Evolutionary conservation across 805 yeast species (phyloP).

Genomic region (Lipomyces spencermartinsiae): DNA sequence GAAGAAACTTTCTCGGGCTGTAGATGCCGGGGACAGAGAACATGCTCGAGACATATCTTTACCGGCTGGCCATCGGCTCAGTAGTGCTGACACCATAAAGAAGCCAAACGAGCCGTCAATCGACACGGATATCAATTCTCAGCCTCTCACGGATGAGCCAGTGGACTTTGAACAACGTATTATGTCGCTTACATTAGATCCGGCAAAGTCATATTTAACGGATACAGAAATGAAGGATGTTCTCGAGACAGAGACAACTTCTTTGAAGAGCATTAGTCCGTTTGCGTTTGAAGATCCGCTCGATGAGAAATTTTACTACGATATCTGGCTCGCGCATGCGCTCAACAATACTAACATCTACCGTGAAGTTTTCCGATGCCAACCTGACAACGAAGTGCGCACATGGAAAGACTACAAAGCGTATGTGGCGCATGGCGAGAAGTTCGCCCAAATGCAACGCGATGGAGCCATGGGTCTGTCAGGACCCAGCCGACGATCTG

Average conservation of each 20-base stretch:
- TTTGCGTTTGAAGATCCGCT: conserved; percentile 88
- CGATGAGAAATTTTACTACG: conserved; percentile 79
- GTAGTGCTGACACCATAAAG: not conserved
- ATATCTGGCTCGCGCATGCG: conserved; percentile 83
- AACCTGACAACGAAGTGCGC: conserved; percentile 90
- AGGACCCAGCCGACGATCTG: not conserved
- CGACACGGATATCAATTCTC: not conserved
- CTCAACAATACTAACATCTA: conserved; percentile 80
- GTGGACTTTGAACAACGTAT: conserved; percentile 8
- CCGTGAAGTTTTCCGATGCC: conserved; percentile 86
- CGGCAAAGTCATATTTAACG: conserved; percentile 25
- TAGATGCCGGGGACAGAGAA: conserved; percentile 5
- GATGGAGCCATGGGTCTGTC: not conserved
- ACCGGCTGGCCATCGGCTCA: conserved; percentile 19
- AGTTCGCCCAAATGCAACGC: conserved; percentile 42
- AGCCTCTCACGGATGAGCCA: not conserved
- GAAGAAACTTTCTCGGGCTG: not conserved
- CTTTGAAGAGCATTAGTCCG: conserved; percentile 73
- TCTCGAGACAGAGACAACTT: conserved; percentile 53
- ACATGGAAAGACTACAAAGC: conserved; percentile 87
- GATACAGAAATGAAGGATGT: conserved; percentile 51
- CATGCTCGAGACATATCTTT: conserved; percentile 22
- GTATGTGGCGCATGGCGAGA: conserved; percentile 42
- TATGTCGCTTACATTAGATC: conserved; percentile 21
- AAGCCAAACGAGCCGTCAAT: not conserved